Evolutionary conservation across 1,139 yeast species (phyloP).

Genomic region (Hyphopichia wangnamkhiaoensis): DNA sequence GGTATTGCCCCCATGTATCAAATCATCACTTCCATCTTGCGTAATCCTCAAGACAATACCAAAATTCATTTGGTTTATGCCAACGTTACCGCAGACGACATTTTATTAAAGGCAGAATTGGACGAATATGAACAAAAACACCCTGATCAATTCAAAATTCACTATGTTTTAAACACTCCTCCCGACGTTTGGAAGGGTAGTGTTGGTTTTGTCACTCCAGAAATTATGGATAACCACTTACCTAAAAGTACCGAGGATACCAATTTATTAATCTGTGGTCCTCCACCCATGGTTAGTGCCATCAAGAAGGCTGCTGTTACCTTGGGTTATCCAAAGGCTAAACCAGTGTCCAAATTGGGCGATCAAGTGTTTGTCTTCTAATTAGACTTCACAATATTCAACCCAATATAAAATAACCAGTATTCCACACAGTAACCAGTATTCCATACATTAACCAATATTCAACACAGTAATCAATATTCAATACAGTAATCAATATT

Average conservation of each 20-base stretch:
- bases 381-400: constrained; percentile 6
- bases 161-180: constrained; percentile 78
- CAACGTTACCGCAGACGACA: constrained; percentile 72
- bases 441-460: too few relatives aligned
- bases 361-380: constrained; percentile 91
- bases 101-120: constrained; percentile 73
- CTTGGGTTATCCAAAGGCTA: constrained; percentile 84
- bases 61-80: constrained; percentile 81
- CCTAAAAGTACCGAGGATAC: constrained; percentile 61
- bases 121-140: constrained; percentile 62
- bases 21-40: constrained; percentile 66
- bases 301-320: constrained; percentile 79
- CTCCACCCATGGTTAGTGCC: constrained; percentile 82
- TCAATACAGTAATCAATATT: too few relatives aligned
- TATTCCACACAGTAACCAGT: too few relatives aligned
- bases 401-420: too few relatives aligned
- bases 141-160: constrained; percentile 75
- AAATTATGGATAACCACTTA: constrained; percentile 56
- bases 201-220: constrained; percentile 73
- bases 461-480: too few relatives aligned
- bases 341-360: constrained; percentile 86
- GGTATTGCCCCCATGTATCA: constrained; percentile 96
- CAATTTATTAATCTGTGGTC: constrained; percentile 88
- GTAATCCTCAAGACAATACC: constrained; percentile 82
- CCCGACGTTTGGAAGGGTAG: constrained; percentile 50